Evolutionary conservation across 306 rosid genomes (phyloP), one percentile per base, ranked within the genome.

Genomic region (Prunus salicina): DNA sequence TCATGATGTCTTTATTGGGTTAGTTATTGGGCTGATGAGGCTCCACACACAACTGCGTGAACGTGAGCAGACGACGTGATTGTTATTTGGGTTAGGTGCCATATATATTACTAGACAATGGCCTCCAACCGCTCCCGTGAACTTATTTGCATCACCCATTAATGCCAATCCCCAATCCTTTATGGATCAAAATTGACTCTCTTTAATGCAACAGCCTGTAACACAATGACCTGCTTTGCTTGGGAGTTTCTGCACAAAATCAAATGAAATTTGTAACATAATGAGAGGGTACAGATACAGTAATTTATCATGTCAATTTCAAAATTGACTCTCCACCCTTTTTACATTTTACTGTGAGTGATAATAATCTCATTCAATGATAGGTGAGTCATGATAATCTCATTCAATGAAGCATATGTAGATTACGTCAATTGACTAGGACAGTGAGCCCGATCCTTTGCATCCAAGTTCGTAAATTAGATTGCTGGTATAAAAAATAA

Each of bases 111-210:
- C 69, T 41, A 78, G 82, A 86, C 80, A 83, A 83, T 77, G 78
- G 77, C 83, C 55, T 86, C 86, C 89, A 85, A 85, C 92, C 66
- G 90, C 53, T 64, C 78, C 71, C 83, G 82, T 84, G 84, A 82
- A 72, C 82, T 24, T 51, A 78, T 78, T 83, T 82, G 79, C 77
- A 68, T 53, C 84, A 61, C 24, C 82, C 78, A 79, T 89, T 79
- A 89, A 89, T 89, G 80, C 52, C 69, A 38, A 56, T 34, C 60
- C 49, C 69, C 52, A 34, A 12, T 2, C 45, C 51, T 38, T 46
- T 52, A 2, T 55, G 18, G 20, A 22, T 74, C 58, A 70, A 67
- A 50, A 63, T 79, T 67, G 64, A 73, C 66, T 69, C 69, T 67
- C 83, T 79, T 84, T 27, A 81, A 81, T 87, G 88, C 89, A 56